Evolutionary conservation across 73 alveolate genomes (phyloP).

Genomic region (Uronychia binucleata): DNA sequence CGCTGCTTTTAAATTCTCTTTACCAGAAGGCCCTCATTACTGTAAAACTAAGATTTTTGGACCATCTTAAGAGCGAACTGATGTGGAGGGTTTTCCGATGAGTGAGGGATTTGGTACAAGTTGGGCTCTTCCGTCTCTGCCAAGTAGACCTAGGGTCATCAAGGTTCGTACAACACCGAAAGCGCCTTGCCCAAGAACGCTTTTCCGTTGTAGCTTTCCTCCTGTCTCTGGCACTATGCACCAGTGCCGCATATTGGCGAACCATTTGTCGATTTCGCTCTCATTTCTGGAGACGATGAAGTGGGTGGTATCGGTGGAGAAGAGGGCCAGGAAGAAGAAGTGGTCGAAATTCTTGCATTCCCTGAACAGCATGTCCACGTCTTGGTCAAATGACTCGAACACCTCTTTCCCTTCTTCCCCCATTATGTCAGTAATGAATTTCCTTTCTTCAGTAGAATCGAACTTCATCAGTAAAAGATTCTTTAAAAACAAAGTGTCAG

Average conservation of each 20-base stretch:
- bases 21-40: neutral
- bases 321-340: neutral
- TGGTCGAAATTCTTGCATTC: neutral
- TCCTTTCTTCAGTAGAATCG: neutral
- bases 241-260: neutral
- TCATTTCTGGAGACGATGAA: neutral
- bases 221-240: neutral
- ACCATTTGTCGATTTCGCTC: neutral
- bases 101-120: neutral
- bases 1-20: neutral
- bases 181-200: neutral
- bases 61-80: neutral
- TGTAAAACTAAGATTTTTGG: no score
- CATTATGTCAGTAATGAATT: neutral
- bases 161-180: neutral
- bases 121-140: neutral
- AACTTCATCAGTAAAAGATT: neutral
- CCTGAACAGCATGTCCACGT: neutral
- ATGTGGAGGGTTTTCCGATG: no score
- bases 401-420: neutral
- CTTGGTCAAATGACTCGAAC: neutral
- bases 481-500: neutral
- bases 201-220: neutral
- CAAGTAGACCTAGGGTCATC: neutral
- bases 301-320: neutral